A percentile compares a stretch with the other conserved stretches of the same genome.
These are phyloP conservation scores for Aspergillus sp. DNA, from an alignment of 2,329 filamentous ascomycete species.

Conservation along the genomic window DNA sequence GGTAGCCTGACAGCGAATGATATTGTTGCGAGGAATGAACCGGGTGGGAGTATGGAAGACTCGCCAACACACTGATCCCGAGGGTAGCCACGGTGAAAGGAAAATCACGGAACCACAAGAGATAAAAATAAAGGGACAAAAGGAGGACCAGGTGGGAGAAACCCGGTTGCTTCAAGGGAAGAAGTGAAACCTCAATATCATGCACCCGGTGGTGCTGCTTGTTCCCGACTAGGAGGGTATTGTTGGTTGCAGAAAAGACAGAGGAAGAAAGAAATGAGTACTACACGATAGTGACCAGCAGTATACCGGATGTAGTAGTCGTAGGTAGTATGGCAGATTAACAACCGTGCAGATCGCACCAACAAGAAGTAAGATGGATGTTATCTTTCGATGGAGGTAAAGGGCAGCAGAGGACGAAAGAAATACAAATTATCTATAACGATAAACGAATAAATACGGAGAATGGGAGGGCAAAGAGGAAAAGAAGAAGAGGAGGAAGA, in stretches of 20 bases:
- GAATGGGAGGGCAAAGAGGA: neutral
- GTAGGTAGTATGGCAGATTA: neutral
- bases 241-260: neutral
- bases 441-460: conserved; percentile 7
- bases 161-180: conserved; percentile 3
- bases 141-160: too few species aligned
- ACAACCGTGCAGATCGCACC: conserved; percentile 10
- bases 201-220: neutral
- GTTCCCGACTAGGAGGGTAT: neutral
- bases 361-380: neutral
- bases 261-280: neutral
- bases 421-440: conserved; percentile 1
- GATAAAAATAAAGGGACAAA: conserved; percentile 8
- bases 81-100: conserved; percentile 44
- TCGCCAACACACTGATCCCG: conserved; percentile 38
- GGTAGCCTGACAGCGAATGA: conserved; percentile 31
- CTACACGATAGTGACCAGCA: conserved; percentile 3
- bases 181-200: conserved; percentile 1
- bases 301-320: neutral
- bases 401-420: neutral
- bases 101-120: conserved; percentile 8
- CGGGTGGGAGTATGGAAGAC: conserved; percentile 34
- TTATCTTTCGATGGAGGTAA: neutral
- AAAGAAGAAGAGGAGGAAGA: conserved; percentile 3
- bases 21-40: conserved; percentile 35